Conservation (phyloP, 2,329 filamentous ascomycete genomes). For the Teratosphaeria nubilosa region DNA sequence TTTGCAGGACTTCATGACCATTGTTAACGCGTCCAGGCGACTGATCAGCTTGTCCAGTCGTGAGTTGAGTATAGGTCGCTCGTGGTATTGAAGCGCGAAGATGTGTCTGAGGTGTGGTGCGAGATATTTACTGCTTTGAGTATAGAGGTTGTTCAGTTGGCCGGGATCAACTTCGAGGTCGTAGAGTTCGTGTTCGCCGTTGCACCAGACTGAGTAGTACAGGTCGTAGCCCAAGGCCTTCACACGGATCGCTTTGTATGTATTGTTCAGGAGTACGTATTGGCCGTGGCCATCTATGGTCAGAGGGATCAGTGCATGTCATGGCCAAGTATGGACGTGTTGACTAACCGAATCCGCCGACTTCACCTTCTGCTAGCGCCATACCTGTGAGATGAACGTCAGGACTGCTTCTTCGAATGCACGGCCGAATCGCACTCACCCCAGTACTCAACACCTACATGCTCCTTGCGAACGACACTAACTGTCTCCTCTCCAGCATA, state of each 20-base stretch:
- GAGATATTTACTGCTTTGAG: background rate
- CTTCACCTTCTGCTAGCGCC: slow-evolving; percentile 23
- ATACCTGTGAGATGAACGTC: slow-evolving; percentile 11
- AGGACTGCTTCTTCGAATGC: background rate
- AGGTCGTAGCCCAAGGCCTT: slow-evolving; percentile 41
- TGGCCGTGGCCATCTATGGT: background rate
- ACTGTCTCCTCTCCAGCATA: slow-evolving; percentile 10
- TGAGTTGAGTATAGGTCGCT: background rate
- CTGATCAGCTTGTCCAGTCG: slow-evolving; percentile 7
- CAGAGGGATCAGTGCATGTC: background rate
- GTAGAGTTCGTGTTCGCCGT: slow-evolving; percentile 56
- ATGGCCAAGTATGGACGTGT: background rate
- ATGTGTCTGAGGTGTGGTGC: background rate
- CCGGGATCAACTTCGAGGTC: slow-evolving; percentile 28
- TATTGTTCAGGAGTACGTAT: slow-evolving; percentile 13
- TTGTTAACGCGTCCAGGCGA: slow-evolving; percentile 22
- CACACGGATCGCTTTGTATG: slow-evolving; percentile 20
- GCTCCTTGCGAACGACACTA: slow-evolving; percentile 17
- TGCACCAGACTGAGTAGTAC: slow-evolving; percentile 61
- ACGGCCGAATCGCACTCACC: slow-evolving; percentile 11
- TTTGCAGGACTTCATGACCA: slow-evolving; percentile 26
- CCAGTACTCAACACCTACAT: slow-evolving; percentile 34
- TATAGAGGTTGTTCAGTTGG: slow-evolving; percentile 15
- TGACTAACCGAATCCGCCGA: slow-evolving; percentile 15
- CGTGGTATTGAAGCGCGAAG: background rate